Base-by-base conservation (phyloP, 768 basidiomycete genomes). In the Xerocomus potaroensis region DNA sequence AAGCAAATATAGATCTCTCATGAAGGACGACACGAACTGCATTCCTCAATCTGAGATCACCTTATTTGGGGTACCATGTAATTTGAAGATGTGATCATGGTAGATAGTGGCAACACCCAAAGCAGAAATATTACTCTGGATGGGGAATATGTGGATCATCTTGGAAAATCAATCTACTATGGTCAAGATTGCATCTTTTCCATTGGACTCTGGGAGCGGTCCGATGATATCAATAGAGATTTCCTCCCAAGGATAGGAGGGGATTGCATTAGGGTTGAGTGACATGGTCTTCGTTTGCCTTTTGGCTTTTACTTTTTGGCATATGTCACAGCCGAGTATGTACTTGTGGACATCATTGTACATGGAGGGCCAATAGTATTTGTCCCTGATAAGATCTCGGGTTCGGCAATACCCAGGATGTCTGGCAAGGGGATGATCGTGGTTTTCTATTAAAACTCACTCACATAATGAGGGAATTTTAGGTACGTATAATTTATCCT, bases 331-430 rank as follows among this genome's bases (percentile, higher is more conserved):
- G 1, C 34, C 43, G 2, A 2, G 10, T 0, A 44, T 15, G 5
- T 44, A 1, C 22, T 43, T 7, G 2, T 18, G 4, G 4, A 34
- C 33, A 3, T n/a, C 8, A 4, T 0, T 8, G 5, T 1, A 43
- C n/a, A n/a, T 8, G 1, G 22, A 26, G 2, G 33, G 33, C 42
- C 42, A 43, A 5, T 34, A 43, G 9, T 43, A 34, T 11, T 34
- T 16, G 2, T 3, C 6, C 5, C 6, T 34, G 9, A 43, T 24
- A 0, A 40, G 34, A 5, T 30, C 30, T 0, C 15, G 8, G 0
- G 12, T 46, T 2, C 5, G 11, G 5, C 24, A 1, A 26, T 19
- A 47, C 71, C 70, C 70, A 23, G n/a, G 47, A 10, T 43, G 43
- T 26, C 32, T 10, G 0, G 11, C 11, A 0, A 34, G 10, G 0